Conservation (phyloP, 2,329 filamentous ascomycete genomes). For the Ophiostoma triangulosporum region DNA sequence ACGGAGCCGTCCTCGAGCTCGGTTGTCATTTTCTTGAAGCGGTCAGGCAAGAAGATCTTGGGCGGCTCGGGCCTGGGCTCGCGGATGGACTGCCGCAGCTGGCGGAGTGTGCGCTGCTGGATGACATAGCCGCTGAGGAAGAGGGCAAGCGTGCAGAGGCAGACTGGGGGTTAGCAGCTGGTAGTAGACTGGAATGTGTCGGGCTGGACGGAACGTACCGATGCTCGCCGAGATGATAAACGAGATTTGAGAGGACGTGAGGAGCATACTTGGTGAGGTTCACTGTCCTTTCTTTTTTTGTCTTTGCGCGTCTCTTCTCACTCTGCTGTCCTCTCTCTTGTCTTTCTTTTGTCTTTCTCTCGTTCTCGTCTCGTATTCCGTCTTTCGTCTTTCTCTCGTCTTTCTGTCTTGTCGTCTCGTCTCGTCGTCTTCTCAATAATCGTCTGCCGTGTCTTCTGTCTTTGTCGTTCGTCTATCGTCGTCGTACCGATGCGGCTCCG, state of each 20-base stretch:
- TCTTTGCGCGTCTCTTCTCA: constrained; percentile 1
- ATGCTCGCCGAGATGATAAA: constrained; percentile 50
- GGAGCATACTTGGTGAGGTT: constrained; percentile 34
- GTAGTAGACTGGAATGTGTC: neutral
- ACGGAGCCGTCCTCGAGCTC: constrained; percentile 34
- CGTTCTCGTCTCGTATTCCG: neutral
- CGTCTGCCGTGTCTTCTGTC: too few species aligned
- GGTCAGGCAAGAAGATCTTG: constrained; percentile 36
- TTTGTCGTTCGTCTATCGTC: neutral
- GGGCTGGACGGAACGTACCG: constrained; percentile 32
- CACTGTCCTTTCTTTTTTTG: too few species aligned
- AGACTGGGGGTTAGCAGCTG: constrained; percentile 33
- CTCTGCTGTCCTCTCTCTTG: neutral
- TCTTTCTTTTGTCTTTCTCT: neutral
- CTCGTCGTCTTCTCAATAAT: neutral
- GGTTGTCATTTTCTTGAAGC: constrained; percentile 31
- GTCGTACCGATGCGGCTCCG: too few species aligned
- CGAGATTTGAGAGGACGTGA: constrained; percentile 59
- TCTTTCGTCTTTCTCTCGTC: neutral
- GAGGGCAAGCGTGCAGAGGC: constrained; percentile 65
- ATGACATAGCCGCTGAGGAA: constrained; percentile 81
- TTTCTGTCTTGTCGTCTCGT: neutral
- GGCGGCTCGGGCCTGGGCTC: constrained; percentile 36
- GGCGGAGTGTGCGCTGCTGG: constrained; percentile 72
- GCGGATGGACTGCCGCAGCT: constrained; percentile 57